Evolutionary conservation across 2,329 filamentous ascomycete species (phyloP).

Genomic region (Metarhizium sp.): DNA sequence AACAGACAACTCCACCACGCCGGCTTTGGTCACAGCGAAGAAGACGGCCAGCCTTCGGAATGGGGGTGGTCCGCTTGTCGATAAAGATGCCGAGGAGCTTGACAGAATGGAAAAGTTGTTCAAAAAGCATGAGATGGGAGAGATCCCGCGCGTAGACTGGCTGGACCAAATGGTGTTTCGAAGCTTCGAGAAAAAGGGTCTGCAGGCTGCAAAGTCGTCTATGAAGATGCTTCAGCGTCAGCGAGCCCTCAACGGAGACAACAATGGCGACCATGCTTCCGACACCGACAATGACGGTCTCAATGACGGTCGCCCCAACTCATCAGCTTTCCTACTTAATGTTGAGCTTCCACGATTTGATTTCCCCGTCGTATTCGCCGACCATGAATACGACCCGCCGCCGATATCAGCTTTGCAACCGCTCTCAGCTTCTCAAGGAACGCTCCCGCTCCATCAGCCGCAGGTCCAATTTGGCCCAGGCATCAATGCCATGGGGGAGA

Average conservation of each 20-base stretch:
- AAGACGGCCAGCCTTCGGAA: conserved; percentile 42
- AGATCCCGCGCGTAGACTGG: conserved; percentile 90
- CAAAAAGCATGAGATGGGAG: conserved; percentile 97
- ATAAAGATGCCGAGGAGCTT: conserved; percentile 71
- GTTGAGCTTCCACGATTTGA: conserved; percentile 92
- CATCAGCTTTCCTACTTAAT: conserved; percentile 68
- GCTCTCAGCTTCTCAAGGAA: conserved; percentile 46
- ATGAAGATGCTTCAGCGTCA: conserved; percentile 48
- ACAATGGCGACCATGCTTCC: conserved; percentile 14
- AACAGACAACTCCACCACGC: conserved; percentile 69
- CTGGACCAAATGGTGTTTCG: conserved; percentile 91
- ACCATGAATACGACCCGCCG: conserved; percentile 82
- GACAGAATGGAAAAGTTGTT: conserved; percentile 83
- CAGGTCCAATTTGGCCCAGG: conserved; percentile 87
- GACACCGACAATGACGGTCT: conserved; percentile 15
- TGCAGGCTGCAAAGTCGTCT: conserved; percentile 54
- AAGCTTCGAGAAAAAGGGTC: conserved; percentile 69
- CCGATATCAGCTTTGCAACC: conserved; percentile 69
- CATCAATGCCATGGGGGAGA: conserved; percentile 60
- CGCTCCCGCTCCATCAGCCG: conserved; percentile 68
- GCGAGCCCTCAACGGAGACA: conserved; percentile 31
- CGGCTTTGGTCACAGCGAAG: conserved; percentile 50
- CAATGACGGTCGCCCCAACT: conserved; percentile 35
- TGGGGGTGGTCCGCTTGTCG: conserved; percentile 40
- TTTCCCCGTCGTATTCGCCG: conserved; percentile 89